These are phyloP conservation scores for Xerocomus amazonicus DNA, from an alignment of 1,284 basidiomycete species.

Conservation along the genomic window DNA sequence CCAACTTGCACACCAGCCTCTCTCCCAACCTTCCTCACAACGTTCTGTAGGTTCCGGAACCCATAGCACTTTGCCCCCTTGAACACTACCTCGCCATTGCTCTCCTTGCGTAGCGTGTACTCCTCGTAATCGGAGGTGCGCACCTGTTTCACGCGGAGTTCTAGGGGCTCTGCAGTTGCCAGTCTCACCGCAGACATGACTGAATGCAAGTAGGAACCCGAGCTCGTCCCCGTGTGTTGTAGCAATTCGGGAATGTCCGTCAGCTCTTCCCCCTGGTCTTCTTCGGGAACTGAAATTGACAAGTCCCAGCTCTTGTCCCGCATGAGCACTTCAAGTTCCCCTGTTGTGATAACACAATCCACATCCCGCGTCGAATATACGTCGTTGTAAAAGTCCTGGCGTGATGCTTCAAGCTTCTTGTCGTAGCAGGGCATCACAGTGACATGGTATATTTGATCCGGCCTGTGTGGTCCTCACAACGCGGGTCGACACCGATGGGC, in stretches of 20 bases:
- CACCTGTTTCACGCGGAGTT: constrained; percentile 50
- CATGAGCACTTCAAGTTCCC: constrained; percentile 89
- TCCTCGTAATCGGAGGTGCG: constrained; percentile 60
- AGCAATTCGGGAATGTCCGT: constrained; percentile 66
- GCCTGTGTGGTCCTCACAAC: constrained; percentile 40
- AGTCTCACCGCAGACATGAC: constrained; percentile 55
- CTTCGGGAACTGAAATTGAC: constrained; percentile 48
- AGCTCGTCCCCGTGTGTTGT: constrained; percentile 79
- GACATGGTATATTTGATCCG: constrained; percentile 89
- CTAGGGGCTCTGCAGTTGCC: constrained; percentile 43
- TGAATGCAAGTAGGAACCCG: constrained; percentile 90
- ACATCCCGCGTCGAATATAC: constrained; percentile 83
- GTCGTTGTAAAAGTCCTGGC: constrained; percentile 85
- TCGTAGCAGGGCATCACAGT: constrained; percentile 99
- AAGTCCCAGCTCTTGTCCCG: constrained; percentile 81
- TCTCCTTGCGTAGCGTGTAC: constrained; percentile 55
- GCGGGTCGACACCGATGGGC: constrained; percentile 13
- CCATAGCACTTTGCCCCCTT: constrained; percentile 95
- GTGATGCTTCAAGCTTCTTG: constrained; percentile 97
- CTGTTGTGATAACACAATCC: constrained; percentile 97
- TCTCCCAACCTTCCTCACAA: constrained; percentile 90
- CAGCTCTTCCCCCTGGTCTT: constrained; percentile 28
- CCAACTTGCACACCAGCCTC: constrained; percentile 76
- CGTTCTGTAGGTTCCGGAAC: constrained; percentile 95
- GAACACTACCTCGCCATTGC: constrained; percentile 68